Conservation (phyloP, 148 eudicot species). For the Cornus florida region DNA sequence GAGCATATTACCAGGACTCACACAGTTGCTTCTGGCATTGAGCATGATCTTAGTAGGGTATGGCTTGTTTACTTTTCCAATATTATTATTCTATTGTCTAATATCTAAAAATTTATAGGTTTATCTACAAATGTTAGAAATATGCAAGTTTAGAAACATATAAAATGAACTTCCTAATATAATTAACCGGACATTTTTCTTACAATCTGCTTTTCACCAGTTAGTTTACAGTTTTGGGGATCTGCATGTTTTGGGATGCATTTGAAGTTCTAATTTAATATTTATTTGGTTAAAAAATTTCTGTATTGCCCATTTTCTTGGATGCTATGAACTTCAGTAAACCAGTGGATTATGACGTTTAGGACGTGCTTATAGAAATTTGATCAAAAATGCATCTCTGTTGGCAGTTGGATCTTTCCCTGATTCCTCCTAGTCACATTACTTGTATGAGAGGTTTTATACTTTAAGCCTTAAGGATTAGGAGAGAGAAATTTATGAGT, state of each 20-base stretch:
- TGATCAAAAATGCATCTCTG: too few relatives aligned
- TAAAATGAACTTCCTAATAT: neutral
- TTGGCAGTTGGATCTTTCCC: neutral
- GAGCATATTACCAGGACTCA: slow-evolving; percentile 86
- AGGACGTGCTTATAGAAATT: too few relatives aligned
- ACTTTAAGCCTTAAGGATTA: neutral
- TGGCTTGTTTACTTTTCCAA: slow-evolving; percentile 15
- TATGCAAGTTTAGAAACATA: neutral
- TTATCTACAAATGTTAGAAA: neutral
- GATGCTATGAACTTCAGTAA: neutral
- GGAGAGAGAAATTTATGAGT: neutral
- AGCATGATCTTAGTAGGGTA: slow-evolving; percentile 90
- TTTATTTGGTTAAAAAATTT: neutral
- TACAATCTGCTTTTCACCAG: neutral
- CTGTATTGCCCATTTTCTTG: neutral
- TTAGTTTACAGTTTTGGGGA: neutral
- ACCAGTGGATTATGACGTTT: too few relatives aligned
- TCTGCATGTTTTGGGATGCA: neutral
- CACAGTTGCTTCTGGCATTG: slow-evolving; percentile 73
- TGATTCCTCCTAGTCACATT: too few relatives aligned
- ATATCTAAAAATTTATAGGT: neutral
- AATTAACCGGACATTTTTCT: neutral
- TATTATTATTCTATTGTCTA: neutral
- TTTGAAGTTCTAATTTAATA: neutral
- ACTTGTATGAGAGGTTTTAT: neutral